phyloP scores from a whole-genome alignment of 2,329 filamentous ascomycete species.

The Rhytidhysteron rufulum region DNA sequence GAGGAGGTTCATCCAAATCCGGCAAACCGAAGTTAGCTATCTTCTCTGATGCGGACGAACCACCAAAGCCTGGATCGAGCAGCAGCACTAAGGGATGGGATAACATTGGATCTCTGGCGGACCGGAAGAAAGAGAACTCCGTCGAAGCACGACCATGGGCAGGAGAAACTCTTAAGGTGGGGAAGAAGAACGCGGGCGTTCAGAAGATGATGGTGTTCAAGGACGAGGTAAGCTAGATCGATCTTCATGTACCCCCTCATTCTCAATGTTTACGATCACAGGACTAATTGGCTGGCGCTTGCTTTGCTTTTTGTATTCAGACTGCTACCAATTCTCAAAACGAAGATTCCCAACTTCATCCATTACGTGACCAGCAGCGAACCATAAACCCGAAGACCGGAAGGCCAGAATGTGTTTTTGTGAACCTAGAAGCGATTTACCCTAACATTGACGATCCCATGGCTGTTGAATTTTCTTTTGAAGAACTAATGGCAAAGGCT shows the following conservation, averaged over 20 bases:
- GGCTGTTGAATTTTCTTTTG: slow-evolving; percentile 78
- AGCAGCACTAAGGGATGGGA: slow-evolving; percentile 76
- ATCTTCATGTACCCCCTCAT: slow-evolving; percentile 26
- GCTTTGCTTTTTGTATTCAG: slow-evolving; percentile 52
- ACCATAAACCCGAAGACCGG: slow-evolving; percentile 78
- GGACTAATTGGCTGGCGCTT: slow-evolving; percentile 77
- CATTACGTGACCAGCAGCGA: slow-evolving; percentile 73
- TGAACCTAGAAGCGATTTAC: slow-evolving; percentile 81
- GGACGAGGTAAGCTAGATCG: slow-evolving; percentile 74
- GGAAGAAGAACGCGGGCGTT: slow-evolving; percentile 71
- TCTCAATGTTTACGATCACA: slow-evolving; percentile 80
- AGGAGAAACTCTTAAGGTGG: slow-evolving; percentile 84
- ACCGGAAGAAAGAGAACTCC: slow-evolving; percentile 91
- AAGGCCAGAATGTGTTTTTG: slow-evolving; percentile 80
- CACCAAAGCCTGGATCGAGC: slow-evolving; percentile 52
- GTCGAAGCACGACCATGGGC: slow-evolving; percentile 85
- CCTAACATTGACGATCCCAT: slow-evolving; percentile 65
- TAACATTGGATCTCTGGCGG: slow-evolving; percentile 77
- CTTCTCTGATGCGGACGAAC: slow-evolving; percentile 72
- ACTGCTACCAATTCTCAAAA: slow-evolving; percentile 36
- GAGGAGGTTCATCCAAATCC: slow-evolving; percentile 56
- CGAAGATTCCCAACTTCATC: slow-evolving; percentile 50
- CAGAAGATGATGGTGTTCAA: slow-evolving; percentile 91
- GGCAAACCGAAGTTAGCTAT: slow-evolving; percentile 81
- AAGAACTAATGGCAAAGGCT: slow-evolving; percentile 78